phyloP scores from a whole-genome alignment of 1,139 yeast species.

The Debaryomyces coudertii region DNA sequence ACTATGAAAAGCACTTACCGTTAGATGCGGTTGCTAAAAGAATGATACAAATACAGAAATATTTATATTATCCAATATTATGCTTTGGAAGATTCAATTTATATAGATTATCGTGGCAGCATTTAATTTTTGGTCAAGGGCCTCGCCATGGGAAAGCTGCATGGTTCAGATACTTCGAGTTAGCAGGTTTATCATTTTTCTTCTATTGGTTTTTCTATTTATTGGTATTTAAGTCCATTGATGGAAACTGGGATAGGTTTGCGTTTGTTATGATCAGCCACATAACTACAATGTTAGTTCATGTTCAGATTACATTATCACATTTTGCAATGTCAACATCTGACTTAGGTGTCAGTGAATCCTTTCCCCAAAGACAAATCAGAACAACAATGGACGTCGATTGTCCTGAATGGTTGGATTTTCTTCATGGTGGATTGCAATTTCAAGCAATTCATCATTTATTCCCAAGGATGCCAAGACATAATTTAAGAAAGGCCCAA shows the following conservation, averaged over 20 bases:
- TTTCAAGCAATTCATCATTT: slow-evolving; percentile 90
- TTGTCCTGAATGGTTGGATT: slow-evolving; percentile 92
- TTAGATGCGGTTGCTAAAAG: slow-evolving; percentile 67
- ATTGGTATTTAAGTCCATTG: slow-evolving; percentile 54
- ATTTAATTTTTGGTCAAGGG: slow-evolving; percentile 70
- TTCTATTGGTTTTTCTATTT: slow-evolving; percentile 80
- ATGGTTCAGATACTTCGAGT: slow-evolving; percentile 80
- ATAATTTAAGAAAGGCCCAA: slow-evolving; percentile 77
- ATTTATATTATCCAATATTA: slow-evolving; percentile 75
- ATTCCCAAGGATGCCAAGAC: slow-evolving; percentile 88
- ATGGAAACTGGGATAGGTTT: slow-evolving; percentile 54
- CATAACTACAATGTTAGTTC: slow-evolving; percentile 83
- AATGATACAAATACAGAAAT: slow-evolving; percentile 66
- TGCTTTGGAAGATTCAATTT: slow-evolving; percentile 85
- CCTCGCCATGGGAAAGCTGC: slow-evolving; percentile 84
- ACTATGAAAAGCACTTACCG: slow-evolving; percentile 66
- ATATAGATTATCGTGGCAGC: slow-evolving; percentile 80
- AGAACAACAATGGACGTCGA: slow-evolving; percentile 95
- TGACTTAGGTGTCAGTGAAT: slow-evolving; percentile 78
- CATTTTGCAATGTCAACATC: slow-evolving; percentile 95
- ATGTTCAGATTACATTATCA: slow-evolving; percentile 85
- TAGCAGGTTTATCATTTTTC: slow-evolving; percentile 68
- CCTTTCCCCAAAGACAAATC: slow-evolving; percentile 79
- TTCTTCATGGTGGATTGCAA: slow-evolving; percentile 89
- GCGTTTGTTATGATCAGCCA: slow-evolving; percentile 73